Conservation (phyloP, 2,329 filamentous ascomycete species). For the Aspergillus candidus region DNA sequence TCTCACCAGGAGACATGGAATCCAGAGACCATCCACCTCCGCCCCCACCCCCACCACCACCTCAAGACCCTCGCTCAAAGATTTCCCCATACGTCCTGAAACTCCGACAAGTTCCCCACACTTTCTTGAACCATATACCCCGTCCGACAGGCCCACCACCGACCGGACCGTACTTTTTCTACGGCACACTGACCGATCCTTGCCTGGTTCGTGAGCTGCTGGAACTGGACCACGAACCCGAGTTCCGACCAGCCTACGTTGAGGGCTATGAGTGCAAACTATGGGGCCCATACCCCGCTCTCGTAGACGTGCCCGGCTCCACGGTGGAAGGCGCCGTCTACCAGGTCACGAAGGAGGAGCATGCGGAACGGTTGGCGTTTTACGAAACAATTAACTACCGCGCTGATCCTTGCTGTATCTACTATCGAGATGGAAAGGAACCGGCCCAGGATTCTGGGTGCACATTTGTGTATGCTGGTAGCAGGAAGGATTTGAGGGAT, state of each 20-base stretch:
- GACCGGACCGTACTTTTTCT: slow-evolving; percentile 31
- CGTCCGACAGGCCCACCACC: slow-evolving; percentile 8
- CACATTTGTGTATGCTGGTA: slow-evolving; percentile 17
- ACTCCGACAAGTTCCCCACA: slow-evolving; percentile 5
- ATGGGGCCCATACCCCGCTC: slow-evolving; percentile 26
- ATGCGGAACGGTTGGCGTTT: slow-evolving; percentile 16
- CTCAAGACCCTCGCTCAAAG: slow-evolving; percentile 4
- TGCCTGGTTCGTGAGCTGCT: slow-evolving; percentile 21
- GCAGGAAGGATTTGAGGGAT: slow-evolving; percentile 14
- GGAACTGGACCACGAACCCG: slow-evolving; percentile 11
- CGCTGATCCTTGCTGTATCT: slow-evolving; percentile 10
- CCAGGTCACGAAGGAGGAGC: slow-evolving; percentile 14
- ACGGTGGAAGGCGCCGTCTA: slow-evolving; percentile 20
- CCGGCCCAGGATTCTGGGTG: slow-evolving; percentile 9
- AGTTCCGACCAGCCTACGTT: slow-evolving; percentile 18
- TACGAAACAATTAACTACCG: slow-evolving; percentile 21
- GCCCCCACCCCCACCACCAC: slow-evolving; percentile 4
- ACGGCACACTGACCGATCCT: slow-evolving; percentile 31
- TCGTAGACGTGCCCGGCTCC: slow-evolving; percentile 13
- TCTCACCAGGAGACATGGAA: no score
- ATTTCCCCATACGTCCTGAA: slow-evolving; percentile 9
- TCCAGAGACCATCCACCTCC: no score
- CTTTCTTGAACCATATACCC: slow-evolving; percentile 3
- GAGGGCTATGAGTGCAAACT: slow-evolving; percentile 23
- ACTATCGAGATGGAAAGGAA: slow-evolving; percentile 13